Base-by-base conservation (phyloP, 2,329 filamentous ascomycete genomes). In the Berkeleyomyces rouxiae region DNA sequence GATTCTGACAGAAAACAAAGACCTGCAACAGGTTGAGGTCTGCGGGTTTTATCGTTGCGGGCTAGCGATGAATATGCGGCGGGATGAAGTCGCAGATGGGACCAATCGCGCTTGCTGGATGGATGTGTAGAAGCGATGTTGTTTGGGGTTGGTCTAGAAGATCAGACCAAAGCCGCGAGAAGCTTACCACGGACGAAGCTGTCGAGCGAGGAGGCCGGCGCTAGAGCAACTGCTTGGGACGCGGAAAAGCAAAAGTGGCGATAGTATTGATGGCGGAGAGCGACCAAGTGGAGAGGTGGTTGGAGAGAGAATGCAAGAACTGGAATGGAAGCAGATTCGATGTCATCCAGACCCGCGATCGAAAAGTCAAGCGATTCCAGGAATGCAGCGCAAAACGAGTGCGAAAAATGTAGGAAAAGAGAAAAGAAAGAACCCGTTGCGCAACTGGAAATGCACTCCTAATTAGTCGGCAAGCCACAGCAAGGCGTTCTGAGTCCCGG, bases 401-500 rank as follows among this genome's bases (percentile, higher is more conserved):
- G 33, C 23, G 10, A 58, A 57, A 16, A 31, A 49, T 58, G 37
- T 31, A 47, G 9, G 51, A 53, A 64, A 62, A 47, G 58, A 58
- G 61, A 53, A 57, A 51, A 47, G 61, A 40, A 37, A 33, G 16
- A 43, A 47, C 37, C 31, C 7, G 9, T 49, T 11, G 9, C 53
- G 16, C 42, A 62, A 31, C 23, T 53, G 47, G 60, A 55, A 55
- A 40, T 43, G 47, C 47, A 42, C 60, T 57, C 43, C 60, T 55
- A 61, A 61, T 61, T 57, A 53, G 36, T 59, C 44, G 39, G 42
- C 44, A 46, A 47, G 58, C 58, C 44, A 47, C 42, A 55, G 33
- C 49, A 59, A 39, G 42, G 42, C 42, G 58, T 55, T 33, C 49
- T 55, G 49, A 3, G 31, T 55, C 49, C 49, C 33, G 11, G n/a